Percentiles rank a stretch among this genome's conserved stretches.
These are phyloP conservation scores for Sarocladium brachiariae DNA, from an alignment of 2,329 filamentous ascomycete species.

Conservation along the genomic window DNA sequence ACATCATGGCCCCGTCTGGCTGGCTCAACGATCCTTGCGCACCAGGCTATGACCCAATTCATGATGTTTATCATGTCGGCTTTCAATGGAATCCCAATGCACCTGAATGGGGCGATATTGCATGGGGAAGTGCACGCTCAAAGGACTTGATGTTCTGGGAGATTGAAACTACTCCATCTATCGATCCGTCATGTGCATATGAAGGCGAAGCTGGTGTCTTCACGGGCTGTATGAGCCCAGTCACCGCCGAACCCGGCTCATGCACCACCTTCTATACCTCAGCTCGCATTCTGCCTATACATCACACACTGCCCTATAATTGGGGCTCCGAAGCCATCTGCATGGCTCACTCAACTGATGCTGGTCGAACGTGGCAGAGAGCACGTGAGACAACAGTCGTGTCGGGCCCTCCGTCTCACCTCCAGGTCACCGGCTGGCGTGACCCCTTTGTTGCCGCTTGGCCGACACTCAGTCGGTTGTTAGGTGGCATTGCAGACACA, in stretches of 20 bases:
- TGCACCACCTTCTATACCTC: neutral
- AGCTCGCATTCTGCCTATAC: neutral
- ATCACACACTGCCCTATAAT: conserved; percentile 1
- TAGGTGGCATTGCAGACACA: neutral
- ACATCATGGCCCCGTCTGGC: conserved; percentile 19
- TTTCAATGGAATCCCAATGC: neutral
- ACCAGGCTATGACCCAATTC: conserved; percentile 39
- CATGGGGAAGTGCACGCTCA: neutral
- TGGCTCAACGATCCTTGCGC: conserved; percentile 40
- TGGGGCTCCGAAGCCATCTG: conserved; percentile 1
- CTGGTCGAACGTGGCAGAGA: conserved; percentile 1
- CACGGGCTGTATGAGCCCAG: neutral
- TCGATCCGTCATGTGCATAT: neutral
- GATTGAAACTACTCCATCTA: neutral
- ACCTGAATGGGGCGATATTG: neutral
- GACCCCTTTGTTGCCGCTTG: neutral
- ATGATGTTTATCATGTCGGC: conserved; percentile 1
- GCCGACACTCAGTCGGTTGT: neutral
- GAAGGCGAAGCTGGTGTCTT: neutral
- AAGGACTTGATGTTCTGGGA: conserved; percentile 2
- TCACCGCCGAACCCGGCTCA: neutral
- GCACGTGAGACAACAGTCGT: neutral
- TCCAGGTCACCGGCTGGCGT: conserved; percentile 4
- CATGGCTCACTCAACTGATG: neutral
- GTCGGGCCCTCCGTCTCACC: neutral